Evolutionary conservation across 768 basidiomycete species (phyloP).

Genomic region (Pleurotus salmoneostramineus): DNA sequence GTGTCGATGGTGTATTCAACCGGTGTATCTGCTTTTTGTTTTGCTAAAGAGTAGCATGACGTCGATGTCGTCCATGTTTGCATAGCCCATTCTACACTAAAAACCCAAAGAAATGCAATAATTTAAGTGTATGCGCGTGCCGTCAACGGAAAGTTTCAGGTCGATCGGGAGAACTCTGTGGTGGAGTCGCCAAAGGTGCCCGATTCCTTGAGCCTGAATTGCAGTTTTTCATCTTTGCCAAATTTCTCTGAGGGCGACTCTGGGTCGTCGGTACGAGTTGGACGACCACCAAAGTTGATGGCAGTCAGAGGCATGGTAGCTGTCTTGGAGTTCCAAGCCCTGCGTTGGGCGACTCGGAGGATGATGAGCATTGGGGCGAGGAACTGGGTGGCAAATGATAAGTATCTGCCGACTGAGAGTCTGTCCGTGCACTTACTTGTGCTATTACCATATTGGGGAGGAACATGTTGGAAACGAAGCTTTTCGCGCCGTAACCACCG

Average conservation of each 20-base stretch:
- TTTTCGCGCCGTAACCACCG: conserved; percentile 10
- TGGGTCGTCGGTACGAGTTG: neutral
- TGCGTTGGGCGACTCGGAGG: conserved; percentile 10
- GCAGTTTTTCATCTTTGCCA: neutral
- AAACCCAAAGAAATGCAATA: neutral
- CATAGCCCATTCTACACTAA: neutral
- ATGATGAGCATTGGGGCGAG: conserved; percentile 11
- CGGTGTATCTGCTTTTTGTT: neutral
- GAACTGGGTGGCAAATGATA: neutral
- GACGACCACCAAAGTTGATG: conserved; percentile 3
- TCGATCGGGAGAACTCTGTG: neutral
- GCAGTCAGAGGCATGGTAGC: conserved; percentile 5
- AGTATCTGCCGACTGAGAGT: neutral
- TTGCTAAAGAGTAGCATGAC: neutral
- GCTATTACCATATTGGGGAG: conserved; percentile 11
- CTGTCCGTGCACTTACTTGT: conserved; percentile 1
- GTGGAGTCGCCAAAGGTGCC: conserved; percentile 2
- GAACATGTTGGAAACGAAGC: conserved; percentile 11
- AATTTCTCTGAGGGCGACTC: conserved; percentile 2
- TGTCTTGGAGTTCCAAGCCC: conserved; percentile 10
- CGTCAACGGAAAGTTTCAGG: neutral
- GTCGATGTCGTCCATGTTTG: neutral
- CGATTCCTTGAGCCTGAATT: conserved; percentile 1
- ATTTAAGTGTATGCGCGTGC: neutral
- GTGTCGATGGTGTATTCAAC: neutral